Percentiles rank a stretch among this genome's conserved stretches.
Evolutionary conservation across 805 yeast genomes (phyloP).

Genomic region (Starmerella ratchasimensis): DNA sequence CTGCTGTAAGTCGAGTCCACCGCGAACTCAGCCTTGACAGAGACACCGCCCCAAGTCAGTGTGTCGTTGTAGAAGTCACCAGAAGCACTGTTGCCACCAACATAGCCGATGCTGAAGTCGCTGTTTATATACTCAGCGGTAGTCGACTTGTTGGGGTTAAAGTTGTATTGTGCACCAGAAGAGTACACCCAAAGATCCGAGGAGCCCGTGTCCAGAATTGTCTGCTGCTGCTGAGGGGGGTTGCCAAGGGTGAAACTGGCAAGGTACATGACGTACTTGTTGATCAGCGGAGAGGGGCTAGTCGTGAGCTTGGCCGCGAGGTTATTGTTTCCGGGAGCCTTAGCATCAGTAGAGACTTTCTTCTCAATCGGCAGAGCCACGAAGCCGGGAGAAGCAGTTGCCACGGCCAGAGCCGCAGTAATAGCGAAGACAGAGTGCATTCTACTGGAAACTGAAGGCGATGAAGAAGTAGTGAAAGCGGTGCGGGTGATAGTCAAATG

Average conservation of each 20-base stretch:
- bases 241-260: constrained; percentile 35
- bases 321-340: no score
- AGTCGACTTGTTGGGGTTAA: constrained; percentile 14
- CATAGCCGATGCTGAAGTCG: constrained; percentile 21
- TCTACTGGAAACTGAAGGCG: no score
- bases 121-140: constrained; percentile 18
- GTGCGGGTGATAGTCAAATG: no score
- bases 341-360: background rate
- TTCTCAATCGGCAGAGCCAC: background rate
- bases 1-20: background rate
- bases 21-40: constrained; percentile 25
- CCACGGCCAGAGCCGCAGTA: background rate
- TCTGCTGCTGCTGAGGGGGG: constrained; percentile 35
- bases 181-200: constrained; percentile 43
- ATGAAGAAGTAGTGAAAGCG: no score
- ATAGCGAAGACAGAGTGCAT: background rate
- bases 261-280: constrained; percentile 12
- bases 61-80: constrained; percentile 50
- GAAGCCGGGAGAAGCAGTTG: constrained; percentile 1
- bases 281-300: constrained; percentile 10
- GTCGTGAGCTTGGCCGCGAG: background rate
- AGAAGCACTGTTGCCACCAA: constrained; percentile 30
- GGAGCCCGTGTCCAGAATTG: constrained; percentile 57
- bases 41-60: constrained; percentile 35
- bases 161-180: constrained; percentile 5